phyloP scores from a whole-genome alignment of 176 grass and related monocot species.

The Elaeis guineensis region DNA sequence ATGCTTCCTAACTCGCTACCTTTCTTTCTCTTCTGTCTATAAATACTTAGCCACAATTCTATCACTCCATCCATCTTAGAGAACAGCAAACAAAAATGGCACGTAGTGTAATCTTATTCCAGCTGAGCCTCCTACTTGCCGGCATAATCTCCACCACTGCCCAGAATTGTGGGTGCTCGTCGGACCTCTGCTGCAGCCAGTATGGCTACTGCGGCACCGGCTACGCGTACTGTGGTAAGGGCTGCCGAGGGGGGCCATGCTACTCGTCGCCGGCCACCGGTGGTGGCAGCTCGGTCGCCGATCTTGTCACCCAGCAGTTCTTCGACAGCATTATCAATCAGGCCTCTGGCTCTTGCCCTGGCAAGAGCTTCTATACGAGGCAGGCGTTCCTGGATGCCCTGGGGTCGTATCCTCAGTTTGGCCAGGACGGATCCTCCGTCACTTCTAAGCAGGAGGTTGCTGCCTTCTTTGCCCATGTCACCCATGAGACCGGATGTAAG shows the following conservation, averaged over 20 bases:
- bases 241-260: not conserved
- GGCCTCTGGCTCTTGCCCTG: not conserved
- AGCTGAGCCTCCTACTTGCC: not conserved
- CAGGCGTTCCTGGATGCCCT: not conserved
- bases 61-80: too few relatives aligned
- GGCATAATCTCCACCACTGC: not conserved
- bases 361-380: not conserved
- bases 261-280: not conserved
- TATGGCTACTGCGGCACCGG: conserved; percentile 1
- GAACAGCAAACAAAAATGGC: too few relatives aligned
- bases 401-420: not conserved
- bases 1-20: too few relatives aligned
- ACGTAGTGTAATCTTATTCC: too few relatives aligned
- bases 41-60: too few relatives aligned
- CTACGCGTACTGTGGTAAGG: not conserved
- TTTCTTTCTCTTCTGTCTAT: too few relatives aligned
- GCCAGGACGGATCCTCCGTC: not conserved
- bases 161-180: not conserved
- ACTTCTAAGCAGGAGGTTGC: not conserved
- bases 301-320: too few relatives aligned
- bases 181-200: not conserved
- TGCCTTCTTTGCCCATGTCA: not conserved
- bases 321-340: too few relatives aligned
- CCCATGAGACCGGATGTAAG: not conserved
- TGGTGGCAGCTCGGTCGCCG: not conserved